Conservation (phyloP, 805 yeast genomes). For the Starmerella potacharoeniae region DNA sequence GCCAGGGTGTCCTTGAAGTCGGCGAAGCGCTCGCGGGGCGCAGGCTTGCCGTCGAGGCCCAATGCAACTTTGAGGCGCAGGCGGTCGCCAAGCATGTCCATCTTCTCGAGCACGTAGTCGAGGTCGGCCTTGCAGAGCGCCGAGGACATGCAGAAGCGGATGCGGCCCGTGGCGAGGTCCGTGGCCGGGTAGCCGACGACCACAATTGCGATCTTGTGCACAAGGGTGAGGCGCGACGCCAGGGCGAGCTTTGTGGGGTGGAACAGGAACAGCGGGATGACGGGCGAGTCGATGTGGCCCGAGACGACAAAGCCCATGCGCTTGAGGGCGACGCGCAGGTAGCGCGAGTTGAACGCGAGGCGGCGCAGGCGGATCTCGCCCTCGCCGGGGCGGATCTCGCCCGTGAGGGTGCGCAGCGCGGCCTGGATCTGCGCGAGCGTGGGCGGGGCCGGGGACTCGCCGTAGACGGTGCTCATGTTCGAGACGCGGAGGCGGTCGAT, state of each 20-base stretch:
- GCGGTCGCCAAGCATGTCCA: constrained; percentile 21
- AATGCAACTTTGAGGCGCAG: constrained; percentile 19
- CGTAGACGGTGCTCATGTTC: constrained; percentile 60
- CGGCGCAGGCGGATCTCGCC: constrained; percentile 84
- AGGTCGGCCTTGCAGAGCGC: constrained; percentile 90
- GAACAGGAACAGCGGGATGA: constrained; percentile 75
- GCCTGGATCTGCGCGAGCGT: constrained; percentile 80
- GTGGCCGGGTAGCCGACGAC: constrained; percentile 98
- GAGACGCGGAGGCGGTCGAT: constrained; percentile 66
- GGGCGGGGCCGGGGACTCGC: constrained; percentile 85
- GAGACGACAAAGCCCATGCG: constrained; percentile 87
- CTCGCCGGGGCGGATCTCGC: constrained; percentile 81
- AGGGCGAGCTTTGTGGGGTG: constrained; percentile 94
- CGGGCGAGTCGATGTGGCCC: constrained; percentile 96
- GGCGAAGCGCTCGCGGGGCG: constrained; percentile 22
- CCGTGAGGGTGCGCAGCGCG: constrained; percentile 66
- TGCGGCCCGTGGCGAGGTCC: constrained; percentile 78
- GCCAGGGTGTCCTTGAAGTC: constrained; percentile 25
- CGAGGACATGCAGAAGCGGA: constrained; percentile 83
- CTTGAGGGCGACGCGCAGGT: constrained; percentile 78
- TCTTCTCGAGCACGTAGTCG: constrained; percentile 35
- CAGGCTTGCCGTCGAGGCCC: constrained; percentile 19
- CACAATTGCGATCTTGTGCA: constrained; percentile 79
- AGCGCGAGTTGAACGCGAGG: constrained; percentile 91
- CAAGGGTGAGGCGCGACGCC: constrained; percentile 68